phyloP scores from a whole-genome alignment of 148 eudicot species.

The Amaranthus palmeri region DNA sequence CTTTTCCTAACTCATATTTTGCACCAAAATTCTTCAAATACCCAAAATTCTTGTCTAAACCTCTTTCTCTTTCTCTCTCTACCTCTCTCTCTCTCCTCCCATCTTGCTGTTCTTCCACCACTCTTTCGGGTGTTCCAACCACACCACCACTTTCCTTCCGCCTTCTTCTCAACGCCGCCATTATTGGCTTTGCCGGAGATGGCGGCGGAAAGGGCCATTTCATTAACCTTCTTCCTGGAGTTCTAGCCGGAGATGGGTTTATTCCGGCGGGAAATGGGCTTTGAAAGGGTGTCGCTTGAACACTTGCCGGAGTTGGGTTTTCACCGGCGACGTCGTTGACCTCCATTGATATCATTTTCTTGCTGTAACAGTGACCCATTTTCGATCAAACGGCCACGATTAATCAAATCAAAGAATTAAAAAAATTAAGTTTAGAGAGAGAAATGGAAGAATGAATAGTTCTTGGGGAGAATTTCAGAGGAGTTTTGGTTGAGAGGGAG shows the following conservation, averaged over 20 bases:
- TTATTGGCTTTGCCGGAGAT: conserved; percentile 97
- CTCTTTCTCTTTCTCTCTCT: conserved; percentile 15
- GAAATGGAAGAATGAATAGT: background rate
- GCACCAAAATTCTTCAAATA: conserved; percentile 55
- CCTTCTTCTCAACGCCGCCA: conserved; percentile 64
- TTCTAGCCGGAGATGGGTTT: conserved; percentile 56
- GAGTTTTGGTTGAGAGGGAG: conserved; percentile 7
- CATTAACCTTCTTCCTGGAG: conserved; percentile 50
- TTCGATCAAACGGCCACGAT: conserved; percentile 6
- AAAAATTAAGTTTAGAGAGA: background rate
- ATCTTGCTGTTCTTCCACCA: conserved; percentile 31
- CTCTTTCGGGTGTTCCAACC: conserved; percentile 29
- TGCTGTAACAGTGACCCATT: conserved; percentile 91
- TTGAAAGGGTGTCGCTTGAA: conserved; percentile 32
- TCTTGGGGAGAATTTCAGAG: background rate
- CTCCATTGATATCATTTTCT: conserved; percentile 22
- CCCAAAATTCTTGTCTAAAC: conserved; percentile 82
- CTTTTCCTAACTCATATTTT: conserved; percentile 87
- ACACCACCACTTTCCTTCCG: conserved; percentile 24
- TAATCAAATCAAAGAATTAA: background rate
- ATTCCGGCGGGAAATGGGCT: conserved; percentile 77
- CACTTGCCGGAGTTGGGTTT: conserved; percentile 15
- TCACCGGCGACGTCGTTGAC: conserved; percentile 24
- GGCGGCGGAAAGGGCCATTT: conserved; percentile 98
- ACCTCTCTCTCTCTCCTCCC: conserved; percentile 22